Percentiles rank a stretch among this genome's conserved stretches.
Conservation (phyloP, 768 basidiomycete species). For the Lactarius vividus region DNA sequence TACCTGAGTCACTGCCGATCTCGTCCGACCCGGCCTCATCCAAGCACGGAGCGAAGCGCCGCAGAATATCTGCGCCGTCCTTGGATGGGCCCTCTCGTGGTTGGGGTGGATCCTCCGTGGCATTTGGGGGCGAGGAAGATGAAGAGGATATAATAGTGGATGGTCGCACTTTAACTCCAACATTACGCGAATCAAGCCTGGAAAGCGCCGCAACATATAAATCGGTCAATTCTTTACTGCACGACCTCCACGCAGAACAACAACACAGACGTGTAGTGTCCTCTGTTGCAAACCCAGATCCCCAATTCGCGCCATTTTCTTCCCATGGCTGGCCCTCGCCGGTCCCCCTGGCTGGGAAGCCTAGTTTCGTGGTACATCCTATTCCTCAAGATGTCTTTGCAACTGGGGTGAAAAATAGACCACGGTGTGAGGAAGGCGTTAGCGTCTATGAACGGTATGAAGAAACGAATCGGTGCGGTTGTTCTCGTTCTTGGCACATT, state of each 20-base stretch:
- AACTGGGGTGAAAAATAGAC: not conserved
- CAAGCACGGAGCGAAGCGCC: slow-evolving; percentile 48
- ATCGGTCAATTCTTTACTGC: slow-evolving; percentile 60
- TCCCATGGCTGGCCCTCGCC: not conserved
- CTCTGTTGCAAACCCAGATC: slow-evolving; percentile 6
- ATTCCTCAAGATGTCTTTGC: not conserved
- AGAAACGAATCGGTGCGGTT: slow-evolving; percentile 58
- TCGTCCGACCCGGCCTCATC: slow-evolving; percentile 32
- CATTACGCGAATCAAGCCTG: slow-evolving; percentile 10
- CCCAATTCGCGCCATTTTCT: slow-evolving; percentile 8
- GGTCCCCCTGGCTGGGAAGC: not conserved
- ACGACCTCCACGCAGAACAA: slow-evolving; percentile 66
- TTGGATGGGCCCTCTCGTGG: slow-evolving; percentile 53
- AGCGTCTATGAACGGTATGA: slow-evolving; percentile 51
- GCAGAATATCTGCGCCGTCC: slow-evolving; percentile 49
- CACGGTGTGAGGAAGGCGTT: slow-evolving; percentile 15
- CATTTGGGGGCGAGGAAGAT: slow-evolving; percentile 33
- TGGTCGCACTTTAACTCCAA: not conserved
- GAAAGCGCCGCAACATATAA: slow-evolving; percentile 46
- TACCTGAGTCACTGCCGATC: slow-evolving; percentile 18
- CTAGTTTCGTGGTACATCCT: not conserved
- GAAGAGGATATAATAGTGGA: slow-evolving; percentile 30
- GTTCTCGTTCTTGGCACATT: slow-evolving; percentile 1
- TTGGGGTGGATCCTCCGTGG: slow-evolving; percentile 34
- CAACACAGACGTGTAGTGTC: slow-evolving; percentile 56